Evolutionary conservation across 2,329 filamentous ascomycete species (phyloP).

Genomic region (Alternaria dauci): DNA sequence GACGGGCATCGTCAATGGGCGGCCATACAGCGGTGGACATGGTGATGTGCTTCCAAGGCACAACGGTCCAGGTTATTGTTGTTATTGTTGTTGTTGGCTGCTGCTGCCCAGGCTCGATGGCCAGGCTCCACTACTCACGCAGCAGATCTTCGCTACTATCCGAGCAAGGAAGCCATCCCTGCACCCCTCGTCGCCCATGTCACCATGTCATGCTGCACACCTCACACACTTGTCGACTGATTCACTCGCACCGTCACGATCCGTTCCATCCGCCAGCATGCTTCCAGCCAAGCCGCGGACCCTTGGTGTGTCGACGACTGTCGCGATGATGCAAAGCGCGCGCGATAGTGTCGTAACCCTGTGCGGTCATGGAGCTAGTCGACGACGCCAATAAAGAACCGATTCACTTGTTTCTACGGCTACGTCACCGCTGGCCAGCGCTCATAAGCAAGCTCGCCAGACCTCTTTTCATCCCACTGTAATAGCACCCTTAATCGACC

Average conservation of each 20-base stretch:
- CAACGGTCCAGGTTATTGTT: constrained; percentile 4
- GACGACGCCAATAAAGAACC: constrained; percentile 6
- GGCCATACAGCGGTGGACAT: constrained; percentile 72
- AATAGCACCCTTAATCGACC: constrained; percentile 11
- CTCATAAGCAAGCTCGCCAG: constrained; percentile 30
- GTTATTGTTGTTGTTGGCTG: background rate
- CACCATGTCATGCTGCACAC: background rate
- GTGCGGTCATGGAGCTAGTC: constrained; percentile 25
- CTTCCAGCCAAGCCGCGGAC: constrained; percentile 13
- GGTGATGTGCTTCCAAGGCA: constrained; percentile 12
- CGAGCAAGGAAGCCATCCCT: constrained; percentile 16
- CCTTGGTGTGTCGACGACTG: constrained; percentile 6
- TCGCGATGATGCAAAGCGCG: constrained; percentile 29
- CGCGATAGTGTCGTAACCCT: constrained; percentile 8
- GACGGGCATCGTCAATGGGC: constrained; percentile 60
- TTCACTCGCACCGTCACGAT: background rate
- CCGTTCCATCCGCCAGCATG: background rate
- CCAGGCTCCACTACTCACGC: constrained; percentile 7
- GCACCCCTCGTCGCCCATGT: constrained; percentile 2
- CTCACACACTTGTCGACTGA: background rate
- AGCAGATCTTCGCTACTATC: constrained; percentile 27
- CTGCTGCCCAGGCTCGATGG: constrained; percentile 12
- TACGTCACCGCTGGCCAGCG: constrained; percentile 29
- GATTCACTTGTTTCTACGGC: constrained; percentile 5
- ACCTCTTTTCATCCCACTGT: constrained; percentile 5